Percentiles rank a stretch among this genome's conserved stretches.
These are phyloP conservation scores for Fusarium torulosum DNA, from an alignment of 2,329 filamentous ascomycete species.

Conservation along the genomic window DNA sequence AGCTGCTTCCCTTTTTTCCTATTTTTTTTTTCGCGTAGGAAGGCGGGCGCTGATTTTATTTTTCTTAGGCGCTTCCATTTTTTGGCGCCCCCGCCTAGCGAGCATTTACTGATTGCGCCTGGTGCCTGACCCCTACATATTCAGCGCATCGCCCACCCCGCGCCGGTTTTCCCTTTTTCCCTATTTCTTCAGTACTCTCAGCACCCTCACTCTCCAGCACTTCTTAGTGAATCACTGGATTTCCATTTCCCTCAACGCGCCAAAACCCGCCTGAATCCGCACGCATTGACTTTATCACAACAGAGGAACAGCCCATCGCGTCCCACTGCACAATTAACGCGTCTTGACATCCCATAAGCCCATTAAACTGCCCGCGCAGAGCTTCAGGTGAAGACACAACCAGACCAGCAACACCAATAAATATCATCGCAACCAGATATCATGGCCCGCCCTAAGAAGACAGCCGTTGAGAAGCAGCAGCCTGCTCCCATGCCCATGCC, in stretches of 20 bases:
- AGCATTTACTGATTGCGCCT: constrained; percentile 52
- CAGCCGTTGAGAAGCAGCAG: constrained; percentile 52
- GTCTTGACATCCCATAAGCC: constrained; percentile 12
- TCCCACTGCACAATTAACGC: constrained; percentile 35
- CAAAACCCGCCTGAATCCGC: constrained; percentile 47
- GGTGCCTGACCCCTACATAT: constrained; percentile 52
- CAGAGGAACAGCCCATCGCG: constrained; percentile 36
- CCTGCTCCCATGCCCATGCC: constrained; percentile 52
- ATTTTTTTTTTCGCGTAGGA: constrained; percentile 15
- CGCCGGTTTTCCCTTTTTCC: constrained; percentile 50
- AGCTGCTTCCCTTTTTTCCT: constrained; percentile 43
- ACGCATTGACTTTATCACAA: constrained; percentile 44
- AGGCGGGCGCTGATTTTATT: constrained; percentile 31
- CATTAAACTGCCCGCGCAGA: constrained; percentile 16
- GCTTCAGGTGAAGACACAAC: constrained; percentile 16
- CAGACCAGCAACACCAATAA: constrained; percentile 6
- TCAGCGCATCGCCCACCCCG: constrained; percentile 53
- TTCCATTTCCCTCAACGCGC: constrained; percentile 40
- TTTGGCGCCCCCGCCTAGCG: constrained; percentile 37
- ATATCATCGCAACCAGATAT: constrained; percentile 10
- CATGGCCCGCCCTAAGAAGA: constrained; percentile 63
- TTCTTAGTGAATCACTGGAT: constrained; percentile 36
- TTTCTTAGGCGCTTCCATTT: constrained; percentile 37
- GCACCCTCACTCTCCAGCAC: constrained; percentile 46
- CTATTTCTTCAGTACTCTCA: constrained; percentile 50